Evolutionary conservation across 2,329 filamentous ascomycete species (phyloP), one percentile per base, ranked within the genome.

Genomic region (Shiraia sp.): DNA sequence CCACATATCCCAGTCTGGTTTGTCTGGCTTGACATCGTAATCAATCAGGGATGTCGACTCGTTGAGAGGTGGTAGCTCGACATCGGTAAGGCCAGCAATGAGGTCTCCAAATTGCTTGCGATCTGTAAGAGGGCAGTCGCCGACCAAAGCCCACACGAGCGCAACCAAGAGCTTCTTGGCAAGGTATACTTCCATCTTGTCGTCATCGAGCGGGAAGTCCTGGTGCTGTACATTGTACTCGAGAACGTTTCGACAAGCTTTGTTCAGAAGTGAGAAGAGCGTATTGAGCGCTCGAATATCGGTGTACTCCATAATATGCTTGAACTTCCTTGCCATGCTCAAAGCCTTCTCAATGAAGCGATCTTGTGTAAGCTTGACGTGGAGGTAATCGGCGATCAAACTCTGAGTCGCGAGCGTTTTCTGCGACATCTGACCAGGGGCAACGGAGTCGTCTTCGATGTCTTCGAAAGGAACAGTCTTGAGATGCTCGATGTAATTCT

Each of bases 231-330:
- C 80, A 55, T 99, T 97, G 75, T 99, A 97, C 72, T 99, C 93
- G 45, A 99, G 85, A 35, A 96, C 82, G 47, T 92, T 90, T 48
- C 92, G 84, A 50, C 92, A 95, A 29, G 87, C 82, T 74, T 99
- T 97, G 73, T 96, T 96, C 43, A 99, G 75, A 17, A 99, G 78
- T 30, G 92, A 97, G 76, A 99, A 99, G 14, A 99, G 75, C 0
- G 93, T 99, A 50, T 86, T 93, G 25, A 99, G 79, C 4, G 90
- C 92, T 42, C 93, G 88, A 35, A 92, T 89, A 35, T 88, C 80
- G 0, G 93, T 97, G 66, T 93, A 99, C 57, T 96, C 90, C 93
- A 99, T 99, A 66, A 99, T 99, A 69, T 99, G 93, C 51, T 86
- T 88, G 74, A 89, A 95, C 26, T 77, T 77, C 58, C 82, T 79